A percentile compares a stretch with the other conserved stretches of the same genome.
Conservation (phyloP, 352 stramenopile species). For the Thraustochytrium striatum region DNA sequence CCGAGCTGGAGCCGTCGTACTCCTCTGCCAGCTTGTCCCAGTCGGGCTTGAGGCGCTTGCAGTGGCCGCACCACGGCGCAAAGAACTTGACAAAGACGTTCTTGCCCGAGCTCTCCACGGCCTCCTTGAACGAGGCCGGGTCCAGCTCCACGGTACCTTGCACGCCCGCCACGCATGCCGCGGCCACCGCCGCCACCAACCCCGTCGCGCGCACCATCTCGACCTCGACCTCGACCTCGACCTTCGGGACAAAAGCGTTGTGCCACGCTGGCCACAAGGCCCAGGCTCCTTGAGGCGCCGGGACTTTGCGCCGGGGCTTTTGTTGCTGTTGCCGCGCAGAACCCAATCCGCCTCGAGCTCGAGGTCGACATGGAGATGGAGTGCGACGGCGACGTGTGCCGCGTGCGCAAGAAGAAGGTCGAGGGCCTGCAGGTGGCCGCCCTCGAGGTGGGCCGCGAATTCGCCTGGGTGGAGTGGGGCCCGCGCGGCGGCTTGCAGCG, state of each 20-base stretch:
- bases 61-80: conserved; percentile 55
- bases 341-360: too few species aligned
- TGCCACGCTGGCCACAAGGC: too few species aligned
- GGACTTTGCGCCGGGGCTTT: too few species aligned
- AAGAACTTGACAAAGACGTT: conserved; percentile 55
- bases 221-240: too few species aligned
- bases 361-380: too few species aligned
- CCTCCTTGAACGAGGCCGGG: conserved; percentile 37
- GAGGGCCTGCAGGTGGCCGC: neutral
- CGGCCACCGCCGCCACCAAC: neutral
- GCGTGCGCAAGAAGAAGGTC: neutral
- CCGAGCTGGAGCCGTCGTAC: conserved; percentile 41
- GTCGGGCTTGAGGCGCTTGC: conserved; percentile 52
- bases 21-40: conserved; percentile 44
- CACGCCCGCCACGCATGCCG: neutral
- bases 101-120: conserved; percentile 50
- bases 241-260: too few species aligned
- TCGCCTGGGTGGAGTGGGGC: conserved; percentile 1
- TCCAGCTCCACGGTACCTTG: conserved; percentile 18
- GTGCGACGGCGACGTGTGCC: conserved; percentile 38
- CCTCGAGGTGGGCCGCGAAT: conserved; percentile 5
- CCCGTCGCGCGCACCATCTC: neutral
- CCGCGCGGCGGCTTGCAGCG: neutral
- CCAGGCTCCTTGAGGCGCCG: too few species aligned
- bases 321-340: too few species aligned